These are phyloP conservation scores for Vitis rupestris DNA, from an alignment of 164 flowering plant genomes.

Conservation along the genomic window DNA sequence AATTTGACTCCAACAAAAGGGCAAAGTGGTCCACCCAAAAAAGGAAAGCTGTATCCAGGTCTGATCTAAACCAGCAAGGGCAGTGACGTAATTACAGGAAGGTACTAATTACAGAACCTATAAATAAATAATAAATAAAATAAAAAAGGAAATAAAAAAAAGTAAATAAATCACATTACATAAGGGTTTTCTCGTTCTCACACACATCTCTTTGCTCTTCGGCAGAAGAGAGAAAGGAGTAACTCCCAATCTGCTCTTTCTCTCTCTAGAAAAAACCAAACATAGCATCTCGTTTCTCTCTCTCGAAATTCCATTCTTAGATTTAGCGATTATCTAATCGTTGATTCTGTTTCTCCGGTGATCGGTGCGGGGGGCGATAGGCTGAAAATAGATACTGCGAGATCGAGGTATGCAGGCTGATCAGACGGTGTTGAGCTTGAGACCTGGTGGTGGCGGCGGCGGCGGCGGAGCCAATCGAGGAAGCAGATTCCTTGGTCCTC, in stretches of 20 bases:
- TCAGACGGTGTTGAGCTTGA: constrained; percentile 84
- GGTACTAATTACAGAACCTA: not conserved
- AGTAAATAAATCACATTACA: no score
- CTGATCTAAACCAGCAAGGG: not conserved
- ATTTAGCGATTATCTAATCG: constrained; percentile 19
- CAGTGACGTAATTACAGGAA: constrained; percentile 4
- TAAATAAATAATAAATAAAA: not conserved
- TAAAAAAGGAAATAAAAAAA: no score
- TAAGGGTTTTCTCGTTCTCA: constrained; percentile 6
- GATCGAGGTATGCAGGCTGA: constrained; percentile 88
- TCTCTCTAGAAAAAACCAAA: not conserved
- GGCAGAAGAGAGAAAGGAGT: constrained; percentile 32
- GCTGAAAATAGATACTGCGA: constrained; percentile 8
- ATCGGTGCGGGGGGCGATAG: constrained; percentile 11
- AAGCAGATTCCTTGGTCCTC: constrained; percentile 53
- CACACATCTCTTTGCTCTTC: constrained; percentile 8
- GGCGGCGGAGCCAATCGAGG: constrained; percentile 29
- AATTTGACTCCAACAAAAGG: not conserved
- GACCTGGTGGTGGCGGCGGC: constrained; percentile 90
- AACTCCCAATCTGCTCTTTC: not conserved
- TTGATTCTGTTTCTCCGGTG: constrained; percentile 11
- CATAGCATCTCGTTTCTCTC: not conserved
- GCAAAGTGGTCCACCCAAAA: not conserved
- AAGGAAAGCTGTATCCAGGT: not conserved
- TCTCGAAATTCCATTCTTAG: not conserved